phyloP scores from a whole-genome alignment of 495 filamentous ascomycete species.

The Glonium stellatum region DNA sequence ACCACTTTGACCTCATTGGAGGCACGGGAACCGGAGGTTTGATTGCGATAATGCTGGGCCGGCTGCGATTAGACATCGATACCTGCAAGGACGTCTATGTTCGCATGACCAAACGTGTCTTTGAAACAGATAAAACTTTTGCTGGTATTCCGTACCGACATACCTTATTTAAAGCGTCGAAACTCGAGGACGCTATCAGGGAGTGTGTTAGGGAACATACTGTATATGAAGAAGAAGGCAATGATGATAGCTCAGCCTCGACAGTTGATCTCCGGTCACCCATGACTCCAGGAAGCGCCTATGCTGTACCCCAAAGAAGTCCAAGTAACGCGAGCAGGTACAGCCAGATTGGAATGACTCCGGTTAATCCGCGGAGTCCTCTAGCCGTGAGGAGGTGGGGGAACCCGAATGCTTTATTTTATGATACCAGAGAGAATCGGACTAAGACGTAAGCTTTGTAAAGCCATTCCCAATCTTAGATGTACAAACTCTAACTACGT shows the following conservation, averaged over 20 bases:
- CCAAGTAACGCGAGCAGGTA: slow-evolving; percentile 56
- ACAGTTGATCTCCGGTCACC: slow-evolving; percentile 14
- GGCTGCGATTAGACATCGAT: slow-evolving; percentile 84
- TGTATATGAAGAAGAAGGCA: slow-evolving; percentile 71
- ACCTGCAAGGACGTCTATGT: slow-evolving; percentile 96
- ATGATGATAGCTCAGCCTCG: slow-evolving; percentile 36
- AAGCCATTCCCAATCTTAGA: not conserved
- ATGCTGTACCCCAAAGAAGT: slow-evolving; percentile 22
- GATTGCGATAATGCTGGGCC: slow-evolving; percentile 93
- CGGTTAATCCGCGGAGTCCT: slow-evolving; percentile 17
- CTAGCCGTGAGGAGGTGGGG: slow-evolving; percentile 45
- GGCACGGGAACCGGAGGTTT: slow-evolving; percentile 92
- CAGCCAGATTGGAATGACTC: slow-evolving; percentile 39
- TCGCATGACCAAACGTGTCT: slow-evolving; percentile 85
- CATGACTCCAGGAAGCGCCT: slow-evolving; percentile 22
- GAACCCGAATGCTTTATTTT: slow-evolving; percentile 60
- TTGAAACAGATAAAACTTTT: slow-evolving; percentile 96
- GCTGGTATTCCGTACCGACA: slow-evolving; percentile 88
- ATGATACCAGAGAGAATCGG: slow-evolving; percentile 74
- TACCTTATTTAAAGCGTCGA: slow-evolving; percentile 92
- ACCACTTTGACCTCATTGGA: slow-evolving; percentile 94
- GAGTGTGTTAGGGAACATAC: slow-evolving; percentile 86
- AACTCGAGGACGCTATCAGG: slow-evolving; percentile 87
- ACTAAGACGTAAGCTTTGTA: slow-evolving; percentile 75
- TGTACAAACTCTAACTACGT: slow-evolving; percentile 28